Percentiles rank a stretch among this genome's conserved stretches.
Conservation (phyloP, 805 yeast genomes). For the Lipomyces spencermartinsiae region DNA sequence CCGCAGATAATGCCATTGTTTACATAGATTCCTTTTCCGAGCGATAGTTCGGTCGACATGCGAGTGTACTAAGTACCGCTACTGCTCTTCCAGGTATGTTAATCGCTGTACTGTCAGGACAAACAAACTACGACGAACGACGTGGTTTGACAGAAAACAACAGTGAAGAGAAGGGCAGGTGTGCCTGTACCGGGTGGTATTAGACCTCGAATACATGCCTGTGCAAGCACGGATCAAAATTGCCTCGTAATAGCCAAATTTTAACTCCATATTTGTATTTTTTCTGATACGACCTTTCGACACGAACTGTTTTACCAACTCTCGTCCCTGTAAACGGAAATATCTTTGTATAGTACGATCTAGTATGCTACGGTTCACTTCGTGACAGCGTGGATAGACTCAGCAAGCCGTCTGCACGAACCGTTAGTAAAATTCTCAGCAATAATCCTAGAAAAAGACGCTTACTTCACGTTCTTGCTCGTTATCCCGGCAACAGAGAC, state of each 20-base stretch:
- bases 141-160: background rate
- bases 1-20: slow-evolving; percentile 3
- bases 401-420: slow-evolving; percentile 45
- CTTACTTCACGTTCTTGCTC: slow-evolving; percentile 73
- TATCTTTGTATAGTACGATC: background rate
- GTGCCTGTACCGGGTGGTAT: background rate
- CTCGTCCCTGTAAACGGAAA: background rate
- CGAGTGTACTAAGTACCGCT: background rate
- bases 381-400: slow-evolving; percentile 48
- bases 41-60: background rate
- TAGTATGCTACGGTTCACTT: slow-evolving; percentile 28
- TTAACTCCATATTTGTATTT: background rate
- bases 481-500: slow-evolving; percentile 90
- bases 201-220: background rate
- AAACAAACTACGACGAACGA: background rate
- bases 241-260: background rate
- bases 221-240: background rate
- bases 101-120: background rate
- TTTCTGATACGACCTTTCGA: background rate
- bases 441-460: background rate
- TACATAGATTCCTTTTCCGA: background rate
- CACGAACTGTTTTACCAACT: background rate
- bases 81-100: background rate
- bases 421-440: background rate
- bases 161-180: background rate